phyloP scores from a whole-genome alignment of 2,329 filamentous ascomycete genomes.

The Phaeomoniella chlamydospora region DNA sequence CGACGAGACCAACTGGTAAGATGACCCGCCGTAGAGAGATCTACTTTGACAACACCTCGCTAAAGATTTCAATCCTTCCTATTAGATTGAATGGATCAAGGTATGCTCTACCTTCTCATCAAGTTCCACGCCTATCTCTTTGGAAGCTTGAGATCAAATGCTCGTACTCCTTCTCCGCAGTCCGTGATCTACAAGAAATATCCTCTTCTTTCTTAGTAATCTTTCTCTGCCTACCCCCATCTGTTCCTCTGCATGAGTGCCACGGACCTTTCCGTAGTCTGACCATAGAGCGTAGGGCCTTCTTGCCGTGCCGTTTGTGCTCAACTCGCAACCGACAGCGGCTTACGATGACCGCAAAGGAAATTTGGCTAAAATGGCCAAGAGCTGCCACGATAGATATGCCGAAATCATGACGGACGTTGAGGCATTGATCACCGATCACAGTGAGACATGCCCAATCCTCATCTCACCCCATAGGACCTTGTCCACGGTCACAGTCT shows the following conservation, averaged over 20 bases:
- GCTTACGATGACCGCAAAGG: slow-evolving; percentile 58
- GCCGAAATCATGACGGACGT: slow-evolving; percentile 92
- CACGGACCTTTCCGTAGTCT: not conserved
- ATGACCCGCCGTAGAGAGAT: too few species aligned
- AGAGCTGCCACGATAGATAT: slow-evolving; percentile 73
- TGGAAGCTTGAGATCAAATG: not conserved
- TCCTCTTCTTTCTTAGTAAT: not conserved
- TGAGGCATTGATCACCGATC: slow-evolving; percentile 79
- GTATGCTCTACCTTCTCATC: slow-evolving; percentile 16
- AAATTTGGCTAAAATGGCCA: slow-evolving; percentile 55
- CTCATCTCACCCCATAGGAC: not conserved
- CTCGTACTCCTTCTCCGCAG: not conserved
- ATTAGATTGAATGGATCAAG: slow-evolving; percentile 82
- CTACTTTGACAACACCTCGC: slow-evolving; percentile 3
- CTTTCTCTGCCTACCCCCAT: not conserved
- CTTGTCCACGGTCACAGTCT: slow-evolving; percentile 1
- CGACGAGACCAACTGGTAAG: slow-evolving; percentile 73
- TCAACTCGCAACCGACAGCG: slow-evolving; percentile 87
- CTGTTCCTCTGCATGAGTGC: not conserved
- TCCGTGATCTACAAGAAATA: not conserved
- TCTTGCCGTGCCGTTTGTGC: slow-evolving; percentile 86
- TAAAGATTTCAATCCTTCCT: too few species aligned
- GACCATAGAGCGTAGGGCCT: slow-evolving; percentile 37
- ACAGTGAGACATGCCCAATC: slow-evolving; percentile 43
- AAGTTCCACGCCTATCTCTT: not conserved